A percentile compares a stretch with the other conserved stretches of the same genome.
Evolutionary conservation across 2,329 filamentous ascomycete species (phyloP).

Genomic region (Monosporascus cannonballus): DNA sequence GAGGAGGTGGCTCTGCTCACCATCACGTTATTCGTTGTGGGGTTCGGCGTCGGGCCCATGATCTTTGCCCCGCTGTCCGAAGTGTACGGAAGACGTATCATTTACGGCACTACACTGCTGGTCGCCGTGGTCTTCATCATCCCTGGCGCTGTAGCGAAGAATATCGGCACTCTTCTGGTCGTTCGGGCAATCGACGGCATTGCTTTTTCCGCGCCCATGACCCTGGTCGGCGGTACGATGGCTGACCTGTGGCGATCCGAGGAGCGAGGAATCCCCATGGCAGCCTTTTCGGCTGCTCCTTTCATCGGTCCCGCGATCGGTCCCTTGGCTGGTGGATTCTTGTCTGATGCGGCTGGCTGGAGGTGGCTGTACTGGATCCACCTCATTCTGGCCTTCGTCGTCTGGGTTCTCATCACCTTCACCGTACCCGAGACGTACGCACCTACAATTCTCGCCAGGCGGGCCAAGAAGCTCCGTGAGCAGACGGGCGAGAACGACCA

Average conservation of each 20-base stretch:
- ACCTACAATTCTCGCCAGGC: constrained; percentile 64
- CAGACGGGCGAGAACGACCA: constrained; percentile 59
- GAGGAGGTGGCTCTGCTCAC: constrained; percentile 66
- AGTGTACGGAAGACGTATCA: constrained; percentile 62
- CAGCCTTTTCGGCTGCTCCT: constrained; percentile 74
- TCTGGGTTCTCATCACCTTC: constrained; percentile 74
- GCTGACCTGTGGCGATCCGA: constrained; percentile 81
- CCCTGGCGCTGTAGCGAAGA: constrained; percentile 69
- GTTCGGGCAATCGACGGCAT: constrained; percentile 76
- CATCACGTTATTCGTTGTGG: constrained; percentile 73
- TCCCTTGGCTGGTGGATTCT: constrained; percentile 70
- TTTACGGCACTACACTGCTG: constrained; percentile 64
- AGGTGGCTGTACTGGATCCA: constrained; percentile 86
- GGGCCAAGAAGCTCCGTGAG: constrained; percentile 67
- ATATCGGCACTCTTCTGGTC: constrained; percentile 70
- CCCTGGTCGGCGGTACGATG: constrained; percentile 74
- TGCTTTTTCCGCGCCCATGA: constrained; percentile 82
- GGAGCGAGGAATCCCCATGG: constrained; percentile 82
- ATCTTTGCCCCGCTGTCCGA: constrained; percentile 74
- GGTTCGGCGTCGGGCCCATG: constrained; percentile 78
- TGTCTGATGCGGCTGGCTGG: constrained; percentile 67
- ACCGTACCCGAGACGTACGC: constrained; percentile 90
- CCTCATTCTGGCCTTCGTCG: constrained; percentile 63
- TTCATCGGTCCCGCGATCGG: constrained; percentile 77
- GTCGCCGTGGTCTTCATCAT: constrained; percentile 74